Evolutionary conservation across 495 filamentous ascomycete species (phyloP).

Genomic region (Staphylotrichum longicolle): DNA sequence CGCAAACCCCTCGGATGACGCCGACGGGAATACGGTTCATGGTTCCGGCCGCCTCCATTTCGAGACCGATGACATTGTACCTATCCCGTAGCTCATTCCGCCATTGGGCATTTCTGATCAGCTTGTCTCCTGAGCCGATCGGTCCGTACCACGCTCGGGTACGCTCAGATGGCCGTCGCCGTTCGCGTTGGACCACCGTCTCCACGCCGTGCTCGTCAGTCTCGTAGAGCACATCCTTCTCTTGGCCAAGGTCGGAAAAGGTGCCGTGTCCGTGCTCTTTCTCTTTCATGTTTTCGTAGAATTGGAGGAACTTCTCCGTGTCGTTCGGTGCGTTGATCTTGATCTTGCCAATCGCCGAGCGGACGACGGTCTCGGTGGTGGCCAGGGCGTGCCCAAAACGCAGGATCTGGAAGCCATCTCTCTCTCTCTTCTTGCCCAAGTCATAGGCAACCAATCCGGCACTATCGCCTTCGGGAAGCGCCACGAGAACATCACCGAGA

Average conservation of each 20-base stretch:
- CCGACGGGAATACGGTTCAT: neutral
- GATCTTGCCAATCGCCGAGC: neutral
- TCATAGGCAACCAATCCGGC: neutral
- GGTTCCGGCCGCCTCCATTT: slow-evolving; percentile 3
- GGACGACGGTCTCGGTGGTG: neutral
- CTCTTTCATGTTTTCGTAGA: neutral
- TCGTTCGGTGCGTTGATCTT: neutral
- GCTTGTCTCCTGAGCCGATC: neutral
- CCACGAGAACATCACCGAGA: neutral
- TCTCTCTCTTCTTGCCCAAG: neutral
- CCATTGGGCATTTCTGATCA: neutral
- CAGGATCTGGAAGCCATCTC: neutral
- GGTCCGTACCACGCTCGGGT: slow-evolving; percentile 1
- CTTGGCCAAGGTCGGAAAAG: neutral
- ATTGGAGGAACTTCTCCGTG: neutral
- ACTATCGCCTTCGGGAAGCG: neutral
- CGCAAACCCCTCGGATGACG: neutral
- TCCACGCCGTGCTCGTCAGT: neutral
- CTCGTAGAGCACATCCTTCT: neutral
- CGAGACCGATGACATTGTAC: neutral
- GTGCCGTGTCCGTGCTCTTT: neutral
- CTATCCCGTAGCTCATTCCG: neutral
- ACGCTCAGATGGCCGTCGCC: neutral
- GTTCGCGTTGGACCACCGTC: neutral
- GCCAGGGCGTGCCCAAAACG: neutral